phyloP scores from a whole-genome alignment of 164 flowering plant species.

The Magnolia kwangsiensis region DNA sequence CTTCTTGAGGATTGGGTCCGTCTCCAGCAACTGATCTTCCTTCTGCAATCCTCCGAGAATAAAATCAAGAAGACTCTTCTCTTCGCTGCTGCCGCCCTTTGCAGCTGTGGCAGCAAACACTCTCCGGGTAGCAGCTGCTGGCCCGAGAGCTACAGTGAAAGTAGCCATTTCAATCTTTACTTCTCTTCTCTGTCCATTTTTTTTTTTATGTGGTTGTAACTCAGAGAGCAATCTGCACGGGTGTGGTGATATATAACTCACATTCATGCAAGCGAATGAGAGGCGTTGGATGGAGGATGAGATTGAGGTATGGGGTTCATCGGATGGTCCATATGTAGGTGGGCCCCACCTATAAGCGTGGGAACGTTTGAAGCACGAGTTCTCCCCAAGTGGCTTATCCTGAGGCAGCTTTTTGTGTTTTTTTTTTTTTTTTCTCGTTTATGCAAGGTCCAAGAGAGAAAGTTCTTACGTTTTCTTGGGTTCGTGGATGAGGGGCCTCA shows the following conservation, averaged over 20 bases:
- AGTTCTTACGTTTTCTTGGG: not conserved
- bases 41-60: slow-evolving; percentile 57
- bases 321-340: not conserved
- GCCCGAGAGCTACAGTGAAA: not conserved
- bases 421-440: no score
- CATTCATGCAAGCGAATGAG: not conserved
- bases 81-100: slow-evolving; percentile 37
- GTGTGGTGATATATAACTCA: not conserved
- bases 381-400: slow-evolving; percentile 8
- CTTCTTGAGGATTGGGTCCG: slow-evolving; percentile 88
- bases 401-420: not conserved
- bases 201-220: not conserved
- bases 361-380: slow-evolving; percentile 1
- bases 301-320: not conserved
- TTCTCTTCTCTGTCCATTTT: not conserved
- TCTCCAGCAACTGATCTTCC: slow-evolving; percentile 73
- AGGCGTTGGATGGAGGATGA: not conserved
- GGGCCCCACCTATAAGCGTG: not conserved
- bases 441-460: not conserved
- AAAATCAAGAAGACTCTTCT: slow-evolving; percentile 66
- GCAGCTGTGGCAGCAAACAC: slow-evolving; percentile 5
- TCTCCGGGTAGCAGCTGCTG: not conserved
- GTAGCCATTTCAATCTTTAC: not conserved
- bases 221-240: not conserved
- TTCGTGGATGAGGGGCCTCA: not conserved